Evolutionary conservation across 73 alveolate genomes (phyloP).

Genomic region (Paramecium pentaurelia): DNA sequence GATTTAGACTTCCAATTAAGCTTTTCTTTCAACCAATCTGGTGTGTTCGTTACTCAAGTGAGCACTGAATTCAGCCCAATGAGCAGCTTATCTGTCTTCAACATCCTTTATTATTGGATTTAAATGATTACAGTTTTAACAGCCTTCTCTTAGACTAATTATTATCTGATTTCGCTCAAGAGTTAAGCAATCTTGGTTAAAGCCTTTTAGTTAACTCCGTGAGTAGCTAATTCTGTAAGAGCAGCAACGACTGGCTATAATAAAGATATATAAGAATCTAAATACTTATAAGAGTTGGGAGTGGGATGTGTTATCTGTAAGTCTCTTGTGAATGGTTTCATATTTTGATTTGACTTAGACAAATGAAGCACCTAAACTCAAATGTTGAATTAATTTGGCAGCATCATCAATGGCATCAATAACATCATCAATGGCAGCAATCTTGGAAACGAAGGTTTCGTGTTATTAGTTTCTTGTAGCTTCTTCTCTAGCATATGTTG

Average conservation of each 20-base stretch:
- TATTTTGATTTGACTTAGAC: slow-evolving; percentile 56
- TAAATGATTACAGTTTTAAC: background rate
- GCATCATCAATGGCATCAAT: slow-evolving; percentile 65
- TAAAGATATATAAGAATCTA: background rate
- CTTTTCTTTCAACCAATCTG: slow-evolving; percentile 46
- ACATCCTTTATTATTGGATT: background rate
- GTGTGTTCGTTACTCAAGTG: slow-evolving; percentile 43
- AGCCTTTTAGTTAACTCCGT: slow-evolving; percentile 52
- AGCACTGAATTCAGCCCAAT: slow-evolving; percentile 41
- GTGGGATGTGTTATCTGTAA: slow-evolving; percentile 44
- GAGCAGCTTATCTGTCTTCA: slow-evolving; percentile 48
- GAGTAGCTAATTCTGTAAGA: slow-evolving; percentile 29
- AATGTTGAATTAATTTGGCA: slow-evolving; percentile 50
- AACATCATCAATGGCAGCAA: slow-evolving; percentile 51
- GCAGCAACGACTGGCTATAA: slow-evolving; percentile 49
- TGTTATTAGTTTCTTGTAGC: slow-evolving; percentile 45
- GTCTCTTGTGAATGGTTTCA: slow-evolving; percentile 45
- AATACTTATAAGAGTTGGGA: slow-evolving; percentile 34
- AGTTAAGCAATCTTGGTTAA: slow-evolving; percentile 37
- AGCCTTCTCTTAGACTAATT: slow-evolving; percentile 35
- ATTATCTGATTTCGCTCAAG: slow-evolving; percentile 41
- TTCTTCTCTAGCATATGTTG: slow-evolving; percentile 43
- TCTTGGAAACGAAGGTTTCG: slow-evolving; percentile 35
- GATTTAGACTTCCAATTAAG: slow-evolving; percentile 39
- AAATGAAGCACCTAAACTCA: slow-evolving; percentile 55